Evolutionary conservation across 2,329 filamentous ascomycete genomes (phyloP), one percentile per base, ranked within the genome.

Genomic region (Aspergillus carbonarius): DNA sequence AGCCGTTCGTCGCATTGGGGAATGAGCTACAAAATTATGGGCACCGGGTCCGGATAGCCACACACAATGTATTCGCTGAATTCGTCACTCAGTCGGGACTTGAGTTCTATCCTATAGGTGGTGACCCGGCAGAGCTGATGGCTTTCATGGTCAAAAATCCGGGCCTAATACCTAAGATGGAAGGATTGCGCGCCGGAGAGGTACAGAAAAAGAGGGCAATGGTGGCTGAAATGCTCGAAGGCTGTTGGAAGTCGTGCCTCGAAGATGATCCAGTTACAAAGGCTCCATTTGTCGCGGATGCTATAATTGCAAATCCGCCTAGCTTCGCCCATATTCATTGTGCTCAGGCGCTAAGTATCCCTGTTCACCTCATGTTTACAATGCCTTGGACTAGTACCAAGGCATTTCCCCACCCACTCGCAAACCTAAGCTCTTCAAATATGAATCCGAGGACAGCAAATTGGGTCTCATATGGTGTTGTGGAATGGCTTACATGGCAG

Each of bases 1-100:
- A 87, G 58, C 84, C 84, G 0, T 87, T 87, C 55, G 74, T 87
- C 52, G 82, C 84, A 0, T 73, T 87, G 1, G 85, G 82, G 0
- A 79, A 77, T 35, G 77, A 79, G 12, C 67, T 86, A 0, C 77
- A 82, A 61, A 71, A 74, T 2, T 75, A 81, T 55, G 79, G 81
- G 2, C 83, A 86, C 64, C 79, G 83, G 9, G 81, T 87, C 2
- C 79, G 84, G 2, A 72, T 86, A 10, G 83, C 83, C 25, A 87
- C 84, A 0, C 84, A 86, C 64, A 65, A 76, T 8, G 76, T 78
- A 4, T 86, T 86, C 64, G 77, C 81, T 54, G 71, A 80, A 2
- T 85, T 86, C 42, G 82, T 86, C 15, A 72, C 78, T 44, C 72
- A 76, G 2, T 75, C 81, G n/a, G 81, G 80, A 0, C 67, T 86